These are phyloP conservation scores for Papilionanthe hybrid DNA, from an alignment of 116 monocot genomes.

Conservation along the genomic window DNA sequence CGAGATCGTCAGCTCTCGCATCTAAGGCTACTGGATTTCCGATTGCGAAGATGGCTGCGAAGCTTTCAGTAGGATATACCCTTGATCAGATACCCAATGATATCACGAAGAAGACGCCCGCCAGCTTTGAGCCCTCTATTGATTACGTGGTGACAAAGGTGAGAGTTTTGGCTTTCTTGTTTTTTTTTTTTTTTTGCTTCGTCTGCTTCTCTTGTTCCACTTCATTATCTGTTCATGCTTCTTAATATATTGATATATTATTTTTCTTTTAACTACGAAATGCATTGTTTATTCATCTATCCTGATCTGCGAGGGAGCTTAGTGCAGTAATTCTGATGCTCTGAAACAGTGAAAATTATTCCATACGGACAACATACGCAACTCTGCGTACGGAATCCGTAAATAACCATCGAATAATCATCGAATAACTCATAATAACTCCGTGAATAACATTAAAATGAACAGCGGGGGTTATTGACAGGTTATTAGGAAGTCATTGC, in stretches of 20 bases:
- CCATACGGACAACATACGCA: too few species aligned
- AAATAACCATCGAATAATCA: too few species aligned
- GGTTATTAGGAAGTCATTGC: too few species aligned
- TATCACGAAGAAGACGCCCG: conserved; percentile 98
- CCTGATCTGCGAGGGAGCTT: too few species aligned
- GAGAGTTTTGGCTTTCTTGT: conserved; percentile 1
- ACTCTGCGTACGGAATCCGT: too few species aligned
- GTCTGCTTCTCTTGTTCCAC: background rate
- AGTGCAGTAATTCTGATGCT: too few species aligned
- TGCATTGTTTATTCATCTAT: background rate
- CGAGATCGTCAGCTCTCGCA: conserved; percentile 89
- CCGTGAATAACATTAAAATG: too few species aligned
- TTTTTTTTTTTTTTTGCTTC: background rate
- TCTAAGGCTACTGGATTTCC: conserved; percentile 98
- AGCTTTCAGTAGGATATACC: conserved; percentile 88
- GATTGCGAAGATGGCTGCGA: conserved; percentile 98
- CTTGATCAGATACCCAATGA: conserved; percentile 98
- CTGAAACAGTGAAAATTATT: too few species aligned
- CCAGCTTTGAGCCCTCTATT: conserved; percentile 96
- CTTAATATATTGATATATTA: background rate
- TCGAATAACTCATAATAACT: too few species aligned
- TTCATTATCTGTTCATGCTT: background rate
- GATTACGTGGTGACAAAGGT: conserved; percentile 99
- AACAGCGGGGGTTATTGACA: too few species aligned
- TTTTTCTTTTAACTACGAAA: background rate